These are phyloP conservation scores for Diutina rugosa DNA, from an alignment of 1,139 yeast species.

Conservation along the genomic window DNA sequence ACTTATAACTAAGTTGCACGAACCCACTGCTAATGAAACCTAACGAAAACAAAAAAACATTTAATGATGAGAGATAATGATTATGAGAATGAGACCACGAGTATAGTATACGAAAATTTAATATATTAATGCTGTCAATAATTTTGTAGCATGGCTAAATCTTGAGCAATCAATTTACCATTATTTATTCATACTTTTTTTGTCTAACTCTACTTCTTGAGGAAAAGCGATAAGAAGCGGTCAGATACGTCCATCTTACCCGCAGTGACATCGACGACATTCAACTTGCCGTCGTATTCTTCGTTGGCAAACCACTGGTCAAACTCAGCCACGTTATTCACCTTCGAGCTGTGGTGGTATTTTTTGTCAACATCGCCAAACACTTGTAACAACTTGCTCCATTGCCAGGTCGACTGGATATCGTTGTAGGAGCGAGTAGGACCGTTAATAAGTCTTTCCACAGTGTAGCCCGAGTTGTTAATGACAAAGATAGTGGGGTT, in stretches of 20 bases:
- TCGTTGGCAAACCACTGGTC: conserved; percentile 10
- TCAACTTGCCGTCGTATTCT: conserved; percentile 20
- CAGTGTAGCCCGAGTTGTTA: conserved; percentile 79
- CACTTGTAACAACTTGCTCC: conserved; percentile 50
- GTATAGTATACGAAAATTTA: too few relatives aligned
- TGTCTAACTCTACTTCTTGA: background rate
- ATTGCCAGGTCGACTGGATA: conserved; percentile 66
- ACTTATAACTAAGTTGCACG: too few relatives aligned
- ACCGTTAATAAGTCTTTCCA: conserved; percentile 76
- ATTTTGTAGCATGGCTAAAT: too few relatives aligned
- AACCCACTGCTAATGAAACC: too few relatives aligned
- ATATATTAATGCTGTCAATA: too few relatives aligned
- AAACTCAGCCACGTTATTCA: conserved; percentile 18
- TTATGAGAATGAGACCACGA: too few relatives aligned
- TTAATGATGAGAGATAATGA: too few relatives aligned
- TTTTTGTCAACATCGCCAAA: conserved; percentile 47
- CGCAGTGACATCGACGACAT: conserved; percentile 45
- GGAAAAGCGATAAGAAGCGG: background rate
- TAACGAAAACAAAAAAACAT: too few relatives aligned
- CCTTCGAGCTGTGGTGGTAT: conserved; percentile 19
- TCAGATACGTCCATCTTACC: conserved; percentile 16
- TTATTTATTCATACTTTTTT: background rate
- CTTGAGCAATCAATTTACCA: too few relatives aligned
- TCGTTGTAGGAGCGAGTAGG: conserved; percentile 68
- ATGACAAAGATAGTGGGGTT: conserved; percentile 54